phyloP scores from a whole-genome alignment of 805 yeast genomes.

The Cyberlindnera xishuangbannaensis region DNA sequence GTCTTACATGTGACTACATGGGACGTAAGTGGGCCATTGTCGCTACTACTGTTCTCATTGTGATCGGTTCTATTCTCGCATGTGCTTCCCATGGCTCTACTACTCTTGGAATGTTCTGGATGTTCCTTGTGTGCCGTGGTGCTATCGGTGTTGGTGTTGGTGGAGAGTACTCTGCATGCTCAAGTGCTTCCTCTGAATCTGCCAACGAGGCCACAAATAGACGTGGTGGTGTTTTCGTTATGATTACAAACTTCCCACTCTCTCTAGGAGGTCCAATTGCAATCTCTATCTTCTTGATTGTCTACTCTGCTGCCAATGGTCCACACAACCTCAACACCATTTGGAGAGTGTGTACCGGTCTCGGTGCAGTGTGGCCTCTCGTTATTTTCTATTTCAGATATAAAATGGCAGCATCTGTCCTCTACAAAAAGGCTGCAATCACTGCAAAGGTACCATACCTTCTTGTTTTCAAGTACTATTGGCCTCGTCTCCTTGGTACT shows the following conservation, averaged over 20 bases:
- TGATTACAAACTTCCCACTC: constrained; percentile 70
- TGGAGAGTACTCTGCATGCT: constrained; percentile 69
- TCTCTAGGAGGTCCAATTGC: constrained; percentile 80
- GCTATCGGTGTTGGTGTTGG: constrained; percentile 76
- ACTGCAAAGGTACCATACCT: constrained; percentile 50
- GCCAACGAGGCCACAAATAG: constrained; percentile 59
- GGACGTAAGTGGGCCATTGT: constrained; percentile 71
- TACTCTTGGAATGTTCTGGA: constrained; percentile 63
- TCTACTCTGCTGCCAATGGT: constrained; percentile 50
- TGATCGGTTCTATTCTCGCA: constrained; percentile 59
- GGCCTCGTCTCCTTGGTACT: constrained; percentile 64
- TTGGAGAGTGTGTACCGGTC: constrained; percentile 67
- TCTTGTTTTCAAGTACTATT: constrained; percentile 58
- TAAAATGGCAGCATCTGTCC: constrained; percentile 60
- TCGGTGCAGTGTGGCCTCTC: constrained; percentile 65
- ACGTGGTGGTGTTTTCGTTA: constrained; percentile 59
- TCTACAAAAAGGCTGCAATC: constrained; percentile 62
- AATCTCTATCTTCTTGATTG: constrained; percentile 59
- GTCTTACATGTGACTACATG: constrained; percentile 57
- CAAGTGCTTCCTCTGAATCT: constrained; percentile 66
- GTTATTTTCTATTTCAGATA: constrained; percentile 66
- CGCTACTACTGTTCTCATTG: constrained; percentile 53
- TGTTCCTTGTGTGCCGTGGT: constrained; percentile 69
- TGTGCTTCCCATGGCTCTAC: constrained; percentile 65
- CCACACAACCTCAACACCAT: constrained; percentile 39